Evolutionary conservation across 768 basidiomycete species (phyloP), one percentile per base, ranked within the genome.

Genomic region (Hericium alpestre): DNA sequence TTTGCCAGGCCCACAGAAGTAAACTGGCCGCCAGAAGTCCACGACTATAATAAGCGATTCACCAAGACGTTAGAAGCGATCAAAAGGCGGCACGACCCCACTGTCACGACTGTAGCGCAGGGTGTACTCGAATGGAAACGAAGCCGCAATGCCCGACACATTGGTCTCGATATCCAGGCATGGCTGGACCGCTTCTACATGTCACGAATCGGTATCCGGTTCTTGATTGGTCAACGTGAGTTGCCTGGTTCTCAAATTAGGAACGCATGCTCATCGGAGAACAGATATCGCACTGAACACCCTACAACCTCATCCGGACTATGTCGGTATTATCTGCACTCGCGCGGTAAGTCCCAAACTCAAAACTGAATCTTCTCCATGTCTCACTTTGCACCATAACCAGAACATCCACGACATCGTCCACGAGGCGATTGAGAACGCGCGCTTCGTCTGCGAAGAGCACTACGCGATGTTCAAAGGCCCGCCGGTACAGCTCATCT

Each of bases 161-260:
- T 93, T 51, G 89, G 88, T 15, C 74, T 86, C 39, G 91, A 93
- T 63, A 88, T 99, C 53, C 95, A 97, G 69, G 83, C 86, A 23
- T 98, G 94, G 90, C 73, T 99, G 61, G 96, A 98, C 70, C 79
- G 96, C 41, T 99, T 98, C 72, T 98, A 99, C 69, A 83, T 99
- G 82, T 87, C 84, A 27, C 85, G 96, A 25, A 95, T 93, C 50
- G 92, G 91, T 0, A 98, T 99, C 62, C 89, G 96, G 0, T 97
- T 98, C 67, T 73, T 99, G 60, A 96, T 98, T 55, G 96, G 93
- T 27, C 93, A 97, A 71, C 93, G 93, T 94, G 61, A 47, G 59
- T 61, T 48, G 51, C 37, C 27, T 61, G 93, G 92, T 97, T 65
- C 87, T 98, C 57, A 93, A 94, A 1, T 74, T 98, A 40, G 97